Base-by-base conservation (phyloP, 2,329 filamentous ascomycete genomes). In the Cryphonectria parasitica region DNA sequence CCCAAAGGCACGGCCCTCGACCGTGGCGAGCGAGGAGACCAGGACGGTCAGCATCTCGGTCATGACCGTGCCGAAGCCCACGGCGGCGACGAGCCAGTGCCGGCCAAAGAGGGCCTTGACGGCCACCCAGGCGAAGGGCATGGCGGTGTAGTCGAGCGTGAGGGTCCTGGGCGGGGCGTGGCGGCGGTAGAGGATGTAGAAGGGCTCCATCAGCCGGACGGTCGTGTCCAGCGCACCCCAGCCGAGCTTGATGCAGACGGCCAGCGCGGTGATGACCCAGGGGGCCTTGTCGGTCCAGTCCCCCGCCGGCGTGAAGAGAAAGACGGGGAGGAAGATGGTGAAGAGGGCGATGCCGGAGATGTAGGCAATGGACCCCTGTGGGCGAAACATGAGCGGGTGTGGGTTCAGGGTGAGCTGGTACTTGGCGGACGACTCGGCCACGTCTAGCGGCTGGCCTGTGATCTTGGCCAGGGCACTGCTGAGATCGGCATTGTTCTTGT, bases 121-220 rank as follows among this genome's bases (percentile, higher is more conserved):
- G 0, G 90, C 88, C 31, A 92, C 85, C 78, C 86, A 89, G 3
- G 88, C 88, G 67, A 92, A 92, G 6, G 91, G 90, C 75, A 92
- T 87, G 39, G 90, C 90, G 0, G 90, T 91, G 78, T 94, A 93
- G 79, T 94, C 91, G 13, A 93, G 85, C 0, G 89, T 90, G 8
- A 94, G 84, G 1, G 88, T 90, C 74, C 85, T 87, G 8, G 90
- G 83, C 0, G 89, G 87, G 3, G 91, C 91, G 73, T 91, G 87
- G 3, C 91, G 86, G 67, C 84, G 83, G 19, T 88, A 90, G 2
- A 94, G 86, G 71, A 92, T 87, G 77, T 90, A 92, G 76, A 91
- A 94, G 1, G 91, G 91, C 78, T 93, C 90, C 79, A 93, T 88
- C 85, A 93, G 90, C 58, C 91, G 89, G 63, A 93, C 85, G 36